A percentile compares a stretch with the other conserved stretches of the same genome.
Evolutionary conservation across 345 rosid genomes (phyloP).

Genomic region (Capsella bursapastoris): DNA sequence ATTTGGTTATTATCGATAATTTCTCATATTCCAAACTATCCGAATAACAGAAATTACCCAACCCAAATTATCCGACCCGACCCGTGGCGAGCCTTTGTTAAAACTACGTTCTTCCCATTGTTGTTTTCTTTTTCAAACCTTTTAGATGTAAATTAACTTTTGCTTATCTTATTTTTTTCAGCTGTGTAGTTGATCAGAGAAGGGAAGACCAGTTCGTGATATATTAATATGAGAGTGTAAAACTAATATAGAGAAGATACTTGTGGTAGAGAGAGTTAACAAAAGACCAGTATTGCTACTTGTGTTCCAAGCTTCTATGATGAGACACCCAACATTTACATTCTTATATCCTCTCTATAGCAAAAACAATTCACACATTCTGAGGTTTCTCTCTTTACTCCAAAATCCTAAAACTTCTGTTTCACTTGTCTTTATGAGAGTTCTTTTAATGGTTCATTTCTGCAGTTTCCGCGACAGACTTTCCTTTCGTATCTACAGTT

Average conservation of each 20-base stretch:
- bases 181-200: neutral
- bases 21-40: no score
- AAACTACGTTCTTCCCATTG: neutral
- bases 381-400: slow-evolving; percentile 12
- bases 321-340: slow-evolving; percentile 18
- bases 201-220: no score
- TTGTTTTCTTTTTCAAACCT: neutral
- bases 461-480: slow-evolving; percentile 29
- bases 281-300: neutral
- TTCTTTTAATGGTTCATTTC: slow-evolving; percentile 27
- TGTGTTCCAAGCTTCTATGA: slow-evolving; percentile 4
- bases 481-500: slow-evolving; percentile 39
- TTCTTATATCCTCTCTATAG: neutral
- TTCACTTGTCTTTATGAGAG: neutral
- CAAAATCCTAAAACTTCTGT: slow-evolving; percentile 9
- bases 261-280: neutral
- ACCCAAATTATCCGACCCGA: no score
- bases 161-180: neutral
- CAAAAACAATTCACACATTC: slow-evolving; percentile 18
- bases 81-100: no score
- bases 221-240: neutral
- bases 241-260: neutral
- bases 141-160: neutral
- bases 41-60: no score
- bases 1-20: no score